Evolutionary conservation across 73 alveolate species (phyloP), one percentile per base, ranked within the genome.

Genomic region (Tetrahymena elliotti): DNA sequence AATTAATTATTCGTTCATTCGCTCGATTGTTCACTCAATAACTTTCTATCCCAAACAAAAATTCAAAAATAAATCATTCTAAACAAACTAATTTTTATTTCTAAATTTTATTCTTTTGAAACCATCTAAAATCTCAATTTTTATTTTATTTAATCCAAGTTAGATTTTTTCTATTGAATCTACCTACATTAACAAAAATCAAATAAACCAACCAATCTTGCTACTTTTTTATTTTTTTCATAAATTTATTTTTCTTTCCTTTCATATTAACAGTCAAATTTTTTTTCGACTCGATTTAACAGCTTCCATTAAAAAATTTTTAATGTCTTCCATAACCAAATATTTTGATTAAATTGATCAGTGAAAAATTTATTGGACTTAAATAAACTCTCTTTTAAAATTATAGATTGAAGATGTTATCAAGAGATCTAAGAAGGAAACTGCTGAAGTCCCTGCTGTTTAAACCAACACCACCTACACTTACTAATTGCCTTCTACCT

Each of bases 391-490:
- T 68, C 36, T n/a, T 68, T n/a, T 68, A 27, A 27, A 68, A 68
- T 68, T 7, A 47, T 47, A 68, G 88, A 68, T 68, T 68, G 88
- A 68, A 68, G 88, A 68, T 22, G 88, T 68, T 24, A 68, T 68
- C 36, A 68, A 68, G 88, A 68, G 88, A 68, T 68, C 88, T 68
- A 68, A 68, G 88, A 68, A 31, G 6, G 88, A 68, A 68, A 68
- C 88, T 68, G 88, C 88, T 68, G 88, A 68, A 68, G 88, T 68
- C 33, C 88, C 88, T 68, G 88, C 88, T 68, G 88, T 31, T 68
- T 31, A 68, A 68, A 68, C 88, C 36, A 68, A 22, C 82, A 18
- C 13, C 88, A 68, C 88, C n/a, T 18, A 22, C 33, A 68, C 88
- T 68, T n/a, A 31, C 82, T 18, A 47, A 22, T 47, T 47, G 20